phyloP scores from a whole-genome alignment of 2,329 filamentous ascomycete genomes.

The Botryotinia globosa region DNA sequence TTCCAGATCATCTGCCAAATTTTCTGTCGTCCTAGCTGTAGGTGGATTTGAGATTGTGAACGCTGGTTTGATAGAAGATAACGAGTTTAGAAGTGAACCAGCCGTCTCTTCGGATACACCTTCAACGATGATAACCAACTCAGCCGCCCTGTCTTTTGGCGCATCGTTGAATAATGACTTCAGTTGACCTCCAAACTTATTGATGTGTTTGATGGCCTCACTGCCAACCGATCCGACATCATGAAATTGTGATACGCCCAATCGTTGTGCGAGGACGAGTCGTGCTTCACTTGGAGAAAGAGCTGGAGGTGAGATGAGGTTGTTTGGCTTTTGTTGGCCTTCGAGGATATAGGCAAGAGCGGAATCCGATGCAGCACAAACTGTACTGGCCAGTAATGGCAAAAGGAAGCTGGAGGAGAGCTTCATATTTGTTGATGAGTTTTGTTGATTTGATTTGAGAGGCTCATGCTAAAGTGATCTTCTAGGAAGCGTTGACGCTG shows the following conservation, averaged over 20 bases:
- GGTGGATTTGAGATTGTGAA: conserved; percentile 51
- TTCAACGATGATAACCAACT: conserved; percentile 60
- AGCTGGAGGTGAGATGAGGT: conserved; percentile 50
- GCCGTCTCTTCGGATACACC: conserved; percentile 50
- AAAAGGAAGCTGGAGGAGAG: conserved; percentile 42
- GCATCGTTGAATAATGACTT: conserved; percentile 49
- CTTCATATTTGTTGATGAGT: conserved; percentile 41
- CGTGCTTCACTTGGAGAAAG: conserved; percentile 47
- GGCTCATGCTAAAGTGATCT: conserved; percentile 24
- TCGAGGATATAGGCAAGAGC: conserved; percentile 54
- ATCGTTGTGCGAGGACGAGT: conserved; percentile 57
- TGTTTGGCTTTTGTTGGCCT: conserved; percentile 36
- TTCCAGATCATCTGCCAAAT: conserved; percentile 36
- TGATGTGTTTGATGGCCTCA: conserved; percentile 53
- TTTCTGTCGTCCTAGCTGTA: conserved; percentile 36
- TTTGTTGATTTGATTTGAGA: conserved; percentile 24
- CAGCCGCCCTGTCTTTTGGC: conserved; percentile 36
- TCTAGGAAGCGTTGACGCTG: conserved; percentile 7
- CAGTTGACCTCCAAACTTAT: conserved; percentile 55
- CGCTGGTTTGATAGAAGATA: conserved; percentile 43
- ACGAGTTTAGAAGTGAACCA: conserved; percentile 43
- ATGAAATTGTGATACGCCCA: conserved; percentile 46
- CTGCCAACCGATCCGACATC: conserved; percentile 43
- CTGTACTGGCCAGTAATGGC: conserved; percentile 40
- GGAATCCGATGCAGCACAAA: conserved; percentile 36